These are phyloP conservation scores for Mortierella sp. DNA, from an alignment of 371 early-diverging fungal genomes.

Conservation along the genomic window DNA sequence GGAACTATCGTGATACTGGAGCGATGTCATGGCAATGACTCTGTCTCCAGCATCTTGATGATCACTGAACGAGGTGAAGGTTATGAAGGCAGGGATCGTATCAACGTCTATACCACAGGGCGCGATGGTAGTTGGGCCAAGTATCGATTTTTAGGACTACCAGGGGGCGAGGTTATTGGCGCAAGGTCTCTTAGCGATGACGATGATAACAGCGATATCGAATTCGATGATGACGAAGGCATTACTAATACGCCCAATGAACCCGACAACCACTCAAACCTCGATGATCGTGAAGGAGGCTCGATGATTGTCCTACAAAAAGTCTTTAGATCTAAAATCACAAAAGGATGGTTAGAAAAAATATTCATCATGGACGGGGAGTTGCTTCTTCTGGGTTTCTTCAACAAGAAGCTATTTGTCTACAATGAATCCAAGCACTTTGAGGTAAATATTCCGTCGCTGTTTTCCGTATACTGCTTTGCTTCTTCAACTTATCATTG, in stretches of 20 bases:
- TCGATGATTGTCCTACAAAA: conserved; percentile 58
- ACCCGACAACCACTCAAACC: background rate
- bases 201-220: conserved; percentile 27
- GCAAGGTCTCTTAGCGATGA: conserved; percentile 20
- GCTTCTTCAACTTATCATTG: background rate
- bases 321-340: conserved; percentile 73
- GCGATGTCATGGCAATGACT: conserved; percentile 65
- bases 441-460: conserved; percentile 53
- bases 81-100: conserved; percentile 45
- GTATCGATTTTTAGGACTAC: conserved; percentile 63
- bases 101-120: conserved; percentile 74
- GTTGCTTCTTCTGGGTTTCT: conserved; percentile 76
- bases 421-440: conserved; percentile 79
- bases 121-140: conserved; percentile 78
- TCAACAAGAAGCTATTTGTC: conserved; percentile 76
- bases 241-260: background rate
- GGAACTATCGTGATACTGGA: conserved; percentile 61
- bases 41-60: conserved; percentile 46
- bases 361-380: conserved; percentile 66
- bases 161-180: conserved; percentile 37
- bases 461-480: background rate
- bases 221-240: conserved; percentile 46
- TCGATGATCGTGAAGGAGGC: conserved; percentile 12
- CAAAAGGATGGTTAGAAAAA: conserved; percentile 80
- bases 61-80: conserved; percentile 50